Percentiles rank a stretch among this genome's conserved stretches.
Conservation (phyloP, 1,139 yeast species). For the Suhomyces panamericanus region DNA sequence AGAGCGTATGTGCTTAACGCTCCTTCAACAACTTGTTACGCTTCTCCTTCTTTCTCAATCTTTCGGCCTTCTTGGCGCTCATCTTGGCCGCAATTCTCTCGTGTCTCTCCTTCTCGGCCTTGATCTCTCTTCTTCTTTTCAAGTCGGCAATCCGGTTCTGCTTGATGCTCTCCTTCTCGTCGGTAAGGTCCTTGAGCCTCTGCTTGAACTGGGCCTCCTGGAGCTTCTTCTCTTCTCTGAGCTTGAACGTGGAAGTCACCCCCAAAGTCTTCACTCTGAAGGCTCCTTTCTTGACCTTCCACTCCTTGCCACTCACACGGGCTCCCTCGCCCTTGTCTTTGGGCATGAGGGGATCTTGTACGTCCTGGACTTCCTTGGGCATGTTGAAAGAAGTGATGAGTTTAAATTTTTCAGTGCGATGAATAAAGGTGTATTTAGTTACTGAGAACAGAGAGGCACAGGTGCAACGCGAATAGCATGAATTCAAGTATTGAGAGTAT, state of each 20-base stretch:
- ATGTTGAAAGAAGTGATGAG: slow-evolving; percentile 2
- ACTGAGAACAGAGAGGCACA: not conserved
- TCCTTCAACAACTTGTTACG: slow-evolving; percentile 77
- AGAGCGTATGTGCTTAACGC: slow-evolving; percentile 30
- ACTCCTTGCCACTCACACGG: slow-evolving; percentile 30
- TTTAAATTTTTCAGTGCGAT: slow-evolving; percentile 7
- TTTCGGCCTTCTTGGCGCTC: slow-evolving; percentile 77
- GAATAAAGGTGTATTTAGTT: not conserved
- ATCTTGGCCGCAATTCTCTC: slow-evolving; percentile 69
- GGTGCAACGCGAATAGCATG: no score
- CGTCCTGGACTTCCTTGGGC: slow-evolving; percentile 3
- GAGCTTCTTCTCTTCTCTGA: slow-evolving; percentile 38
- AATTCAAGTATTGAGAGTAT: no score
- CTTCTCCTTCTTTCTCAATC: slow-evolving; percentile 78
- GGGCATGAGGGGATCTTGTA: slow-evolving; percentile 12
- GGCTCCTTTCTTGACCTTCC: slow-evolving; percentile 30
- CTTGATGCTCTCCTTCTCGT: slow-evolving; percentile 60
- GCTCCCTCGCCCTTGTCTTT: slow-evolving; percentile 27
- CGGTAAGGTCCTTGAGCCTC: slow-evolving; percentile 56
- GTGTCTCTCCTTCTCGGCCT: slow-evolving; percentile 73
- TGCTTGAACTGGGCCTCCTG: slow-evolving; percentile 50
- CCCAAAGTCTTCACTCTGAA: slow-evolving; percentile 25
- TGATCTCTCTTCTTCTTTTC: slow-evolving; percentile 65
- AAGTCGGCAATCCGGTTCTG: slow-evolving; percentile 51
- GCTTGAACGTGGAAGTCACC: slow-evolving; percentile 21